A percentile compares a stretch with the other conserved stretches of the same genome.
These are phyloP conservation scores for Tilletia caries DNA, from an alignment of 1,284 basidiomycete species.

Conservation along the genomic window DNA sequence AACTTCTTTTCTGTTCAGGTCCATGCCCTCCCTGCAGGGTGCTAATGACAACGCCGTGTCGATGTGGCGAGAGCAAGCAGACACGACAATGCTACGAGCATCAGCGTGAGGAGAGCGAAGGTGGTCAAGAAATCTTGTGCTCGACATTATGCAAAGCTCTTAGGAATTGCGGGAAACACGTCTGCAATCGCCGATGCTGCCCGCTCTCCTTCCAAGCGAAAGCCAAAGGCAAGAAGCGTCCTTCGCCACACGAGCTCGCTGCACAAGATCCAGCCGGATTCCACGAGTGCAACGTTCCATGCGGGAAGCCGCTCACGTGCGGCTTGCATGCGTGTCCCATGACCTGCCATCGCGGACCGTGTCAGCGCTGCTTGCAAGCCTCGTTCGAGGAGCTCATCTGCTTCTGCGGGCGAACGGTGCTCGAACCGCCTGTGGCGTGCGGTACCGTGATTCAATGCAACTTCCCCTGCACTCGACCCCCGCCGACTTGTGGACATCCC, in stretches of 20 bases:
- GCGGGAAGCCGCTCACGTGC: constrained; percentile 44
- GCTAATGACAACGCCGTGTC: constrained; percentile 44
- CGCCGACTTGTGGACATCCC: constrained; percentile 49
- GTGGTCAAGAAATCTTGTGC: constrained; percentile 41
- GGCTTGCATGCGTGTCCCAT: constrained; percentile 44
- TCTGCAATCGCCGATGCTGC: constrained; percentile 45
- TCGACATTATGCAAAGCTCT: constrained; percentile 39
- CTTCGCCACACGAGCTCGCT: constrained; percentile 35
- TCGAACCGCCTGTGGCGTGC: constrained; percentile 52
- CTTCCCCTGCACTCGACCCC: constrained; percentile 45
- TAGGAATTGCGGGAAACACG: constrained; percentile 44
- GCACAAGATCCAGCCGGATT: constrained; percentile 43
- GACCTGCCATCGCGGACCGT: constrained; percentile 49
- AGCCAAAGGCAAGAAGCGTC: constrained; percentile 32
- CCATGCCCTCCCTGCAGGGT: constrained; percentile 44
- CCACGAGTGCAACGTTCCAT: constrained; percentile 43
- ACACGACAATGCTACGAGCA: constrained; percentile 34
- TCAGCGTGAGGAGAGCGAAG: constrained; percentile 29
- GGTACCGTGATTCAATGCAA: constrained; percentile 44
- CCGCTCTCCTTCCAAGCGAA: constrained; percentile 48
- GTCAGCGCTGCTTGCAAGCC: constrained; percentile 49
- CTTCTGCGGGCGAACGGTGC: constrained; percentile 47
- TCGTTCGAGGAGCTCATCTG: constrained; percentile 49
- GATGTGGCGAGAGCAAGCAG: constrained; percentile 48
- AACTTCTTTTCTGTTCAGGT: neutral